Evolutionary conservation across 2,329 filamentous ascomycete species (phyloP).

Genomic region (Aureobasidium sp.): DNA sequence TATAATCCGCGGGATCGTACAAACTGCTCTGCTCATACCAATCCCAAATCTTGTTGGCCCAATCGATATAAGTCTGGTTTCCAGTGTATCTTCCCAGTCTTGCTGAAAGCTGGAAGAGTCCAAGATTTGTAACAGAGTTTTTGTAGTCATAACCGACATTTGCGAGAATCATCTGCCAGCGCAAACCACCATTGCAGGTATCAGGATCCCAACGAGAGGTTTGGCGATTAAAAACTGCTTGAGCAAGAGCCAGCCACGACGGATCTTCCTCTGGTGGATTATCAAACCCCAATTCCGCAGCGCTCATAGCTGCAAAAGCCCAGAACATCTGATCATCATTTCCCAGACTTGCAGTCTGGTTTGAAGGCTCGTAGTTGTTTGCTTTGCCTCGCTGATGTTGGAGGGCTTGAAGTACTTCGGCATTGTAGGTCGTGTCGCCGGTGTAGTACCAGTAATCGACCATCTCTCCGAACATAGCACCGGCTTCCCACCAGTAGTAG

Average conservation of each 20-base stretch:
- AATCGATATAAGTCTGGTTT: conserved; percentile 67
- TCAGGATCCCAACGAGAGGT: conserved; percentile 58
- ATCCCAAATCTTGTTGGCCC: conserved; percentile 61
- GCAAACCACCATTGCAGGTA: conserved; percentile 63
- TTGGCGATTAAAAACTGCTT: conserved; percentile 37
- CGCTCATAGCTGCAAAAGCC: neutral
- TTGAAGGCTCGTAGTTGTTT: neutral
- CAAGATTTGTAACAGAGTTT: conserved; percentile 50
- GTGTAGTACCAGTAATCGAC: neutral
- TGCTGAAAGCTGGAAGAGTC: conserved; percentile 49
- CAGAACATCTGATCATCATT: neutral
- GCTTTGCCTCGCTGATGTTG: neutral
- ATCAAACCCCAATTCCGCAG: neutral
- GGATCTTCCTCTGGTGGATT: neutral
- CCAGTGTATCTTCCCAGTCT: conserved; percentile 71
- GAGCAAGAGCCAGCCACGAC: neutral
- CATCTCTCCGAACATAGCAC: neutral
- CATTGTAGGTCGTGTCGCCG: neutral
- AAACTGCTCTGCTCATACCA: conserved; percentile 35
- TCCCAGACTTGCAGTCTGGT: neutral
- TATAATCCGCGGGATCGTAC: conserved; percentile 35
- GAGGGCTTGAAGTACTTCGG: neutral
- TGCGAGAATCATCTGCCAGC: conserved; percentile 77
- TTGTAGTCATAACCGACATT: conserved; percentile 57
- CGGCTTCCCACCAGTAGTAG: neutral